Evolutionary conservation across 345 rosid species (phyloP).

Genomic region (Triadica sebifera): DNA sequence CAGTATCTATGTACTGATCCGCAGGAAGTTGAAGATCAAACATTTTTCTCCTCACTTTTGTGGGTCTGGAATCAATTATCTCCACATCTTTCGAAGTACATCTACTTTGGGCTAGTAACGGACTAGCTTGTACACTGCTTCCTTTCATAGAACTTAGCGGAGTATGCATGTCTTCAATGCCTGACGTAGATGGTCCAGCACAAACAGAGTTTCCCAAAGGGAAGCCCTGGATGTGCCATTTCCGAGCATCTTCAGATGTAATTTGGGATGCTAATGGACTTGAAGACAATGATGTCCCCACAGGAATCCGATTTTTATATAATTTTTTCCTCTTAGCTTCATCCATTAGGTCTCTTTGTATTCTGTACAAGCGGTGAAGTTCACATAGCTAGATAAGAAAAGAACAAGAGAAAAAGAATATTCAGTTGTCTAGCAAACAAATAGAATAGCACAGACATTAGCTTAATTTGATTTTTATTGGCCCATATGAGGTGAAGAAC

Average conservation of each 20-base stretch:
- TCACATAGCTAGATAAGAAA: conserved; percentile 47
- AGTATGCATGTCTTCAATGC: conserved; percentile 49
- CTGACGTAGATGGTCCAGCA: conserved; percentile 50
- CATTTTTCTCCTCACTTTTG: conserved; percentile 68
- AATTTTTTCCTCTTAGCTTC: conserved; percentile 56
- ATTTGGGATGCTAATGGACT: conserved; percentile 55
- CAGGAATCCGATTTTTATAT: conserved; percentile 31
- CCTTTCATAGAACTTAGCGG: conserved; percentile 52
- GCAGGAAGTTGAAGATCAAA: conserved; percentile 89
- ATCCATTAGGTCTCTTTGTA: conserved; percentile 64
- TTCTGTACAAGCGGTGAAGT: conserved; percentile 68
- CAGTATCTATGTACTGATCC: conserved; percentile 64
- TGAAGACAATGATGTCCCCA: conserved; percentile 52
- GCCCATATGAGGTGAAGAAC: conserved; percentile 17
- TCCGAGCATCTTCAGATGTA: conserved; percentile 56
- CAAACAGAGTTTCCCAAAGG: conserved; percentile 51
- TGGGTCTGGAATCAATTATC: conserved; percentile 62
- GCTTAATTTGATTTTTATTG: conserved; percentile 14
- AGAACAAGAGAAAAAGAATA: conserved; percentile 9
- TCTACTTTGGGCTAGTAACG: conserved; percentile 51
- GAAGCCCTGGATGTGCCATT: conserved; percentile 63
- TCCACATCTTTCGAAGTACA: conserved; percentile 51
- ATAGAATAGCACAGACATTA: conserved; percentile 25
- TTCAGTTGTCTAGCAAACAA: conserved; percentile 23
- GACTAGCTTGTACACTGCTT: conserved; percentile 47